Conservation (phyloP, 2,329 filamentous ascomycete species). For the Zymoseptoria passerinii region DNA sequence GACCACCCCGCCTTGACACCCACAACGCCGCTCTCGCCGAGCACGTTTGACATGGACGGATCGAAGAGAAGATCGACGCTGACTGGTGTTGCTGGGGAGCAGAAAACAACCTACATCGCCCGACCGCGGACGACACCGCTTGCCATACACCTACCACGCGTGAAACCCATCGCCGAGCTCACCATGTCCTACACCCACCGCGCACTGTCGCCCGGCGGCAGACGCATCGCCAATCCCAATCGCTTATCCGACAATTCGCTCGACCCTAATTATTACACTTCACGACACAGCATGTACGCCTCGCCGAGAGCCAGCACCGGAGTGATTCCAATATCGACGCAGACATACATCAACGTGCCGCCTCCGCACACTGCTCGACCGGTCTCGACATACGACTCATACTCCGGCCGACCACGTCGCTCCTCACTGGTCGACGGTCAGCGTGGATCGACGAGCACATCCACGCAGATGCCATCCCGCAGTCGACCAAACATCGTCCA, state of each 20-base stretch:
- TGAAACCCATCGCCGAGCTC: constrained; percentile 18
- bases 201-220: constrained; percentile 27
- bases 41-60: neutral
- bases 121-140: constrained; percentile 5
- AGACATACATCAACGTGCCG: constrained; percentile 28
- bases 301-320: constrained; percentile 30
- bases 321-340: constrained; percentile 31
- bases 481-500: constrained; percentile 29
- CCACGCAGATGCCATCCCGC: constrained; percentile 25
- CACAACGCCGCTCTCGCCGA: neutral
- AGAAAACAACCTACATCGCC: neutral
- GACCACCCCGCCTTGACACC: neutral
- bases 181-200: constrained; percentile 29
- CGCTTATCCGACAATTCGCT: constrained; percentile 24
- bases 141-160: constrained; percentile 14
- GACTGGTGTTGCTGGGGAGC: neutral
- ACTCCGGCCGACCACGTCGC: constrained; percentile 38
- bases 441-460: constrained; percentile 22
- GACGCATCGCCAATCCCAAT: constrained; percentile 28
- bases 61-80: neutral
- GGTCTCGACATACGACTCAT: constrained; percentile 34
- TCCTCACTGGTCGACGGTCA: constrained; percentile 36
- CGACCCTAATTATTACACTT: constrained; percentile 24
- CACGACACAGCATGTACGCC: constrained; percentile 21
- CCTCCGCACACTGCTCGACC: constrained; percentile 13